A percentile compares a stretch with the other conserved stretches of the same genome.
phyloP scores from a whole-genome alignment of 192 early-diverging fungal genomes.

The Coemansia aciculifera region DNA sequence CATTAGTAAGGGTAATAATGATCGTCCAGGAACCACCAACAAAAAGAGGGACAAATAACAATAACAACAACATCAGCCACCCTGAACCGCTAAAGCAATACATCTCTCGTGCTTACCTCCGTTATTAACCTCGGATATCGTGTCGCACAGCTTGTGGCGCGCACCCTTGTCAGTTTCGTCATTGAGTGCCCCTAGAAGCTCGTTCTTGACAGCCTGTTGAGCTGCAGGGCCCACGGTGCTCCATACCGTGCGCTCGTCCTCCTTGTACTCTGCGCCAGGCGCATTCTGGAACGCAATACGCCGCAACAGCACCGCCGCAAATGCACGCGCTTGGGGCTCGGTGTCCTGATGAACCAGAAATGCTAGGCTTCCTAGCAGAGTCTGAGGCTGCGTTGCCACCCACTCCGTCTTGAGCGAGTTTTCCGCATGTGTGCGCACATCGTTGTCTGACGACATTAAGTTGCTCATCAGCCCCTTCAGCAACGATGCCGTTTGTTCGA shows the following conservation, averaged over 20 bases:
- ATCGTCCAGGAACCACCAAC: background rate
- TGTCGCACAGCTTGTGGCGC: constrained; percentile 93
- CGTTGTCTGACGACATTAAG: constrained; percentile 62
- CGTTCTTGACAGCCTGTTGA: constrained; percentile 67
- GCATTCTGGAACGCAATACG: constrained; percentile 60
- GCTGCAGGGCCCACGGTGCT: constrained; percentile 65
- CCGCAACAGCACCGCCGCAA: constrained; percentile 69
- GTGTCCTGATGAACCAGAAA: constrained; percentile 56
- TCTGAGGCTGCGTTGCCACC: constrained; percentile 61
- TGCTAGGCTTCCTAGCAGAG: constrained; percentile 61
- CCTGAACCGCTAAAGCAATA: background rate
- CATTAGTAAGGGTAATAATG: background rate
- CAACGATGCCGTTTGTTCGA: constrained; percentile 42
- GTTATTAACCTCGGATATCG: constrained; percentile 85
- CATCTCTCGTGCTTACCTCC: constrained; percentile 40
- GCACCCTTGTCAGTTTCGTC: constrained; percentile 71
- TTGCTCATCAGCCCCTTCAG: constrained; percentile 48
- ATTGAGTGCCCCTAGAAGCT: constrained; percentile 77
- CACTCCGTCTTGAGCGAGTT: constrained; percentile 61
- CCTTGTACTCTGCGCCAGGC: constrained; percentile 41
- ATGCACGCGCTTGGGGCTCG: constrained; percentile 61
- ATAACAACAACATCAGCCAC: background rate
- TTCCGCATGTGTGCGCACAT: constrained; percentile 64
- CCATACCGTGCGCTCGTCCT: constrained; percentile 69
- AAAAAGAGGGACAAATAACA: background rate